Base-by-base conservation (phyloP, 768 basidiomycete genomes). In the Chlorophyllum brunneum region DNA sequence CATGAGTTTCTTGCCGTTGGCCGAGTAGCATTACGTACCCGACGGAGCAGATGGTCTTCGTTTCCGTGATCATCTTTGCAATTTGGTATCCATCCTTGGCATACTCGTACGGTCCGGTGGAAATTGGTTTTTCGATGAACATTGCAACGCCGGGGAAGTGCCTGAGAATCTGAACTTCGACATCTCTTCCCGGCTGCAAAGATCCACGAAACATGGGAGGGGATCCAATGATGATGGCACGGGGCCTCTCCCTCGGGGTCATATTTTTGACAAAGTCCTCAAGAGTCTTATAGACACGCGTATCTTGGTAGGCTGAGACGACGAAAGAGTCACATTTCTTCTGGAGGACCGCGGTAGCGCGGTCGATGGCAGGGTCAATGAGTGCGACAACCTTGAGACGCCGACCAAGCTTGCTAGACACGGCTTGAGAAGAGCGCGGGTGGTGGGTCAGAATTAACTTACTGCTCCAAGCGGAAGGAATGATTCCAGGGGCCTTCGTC, bases 311-410 rank as follows among this genome's bases (percentile, higher is more conserved):
- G 13, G 95, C 94, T 31, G 89, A 90, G 54, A 87, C 81, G 70
- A 97, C 94, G 77, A 95, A 94, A 11, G 90, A 89, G 62, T 87
- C 87, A 64, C 91, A 83, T 77, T 98, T 98, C 73, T 90, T 87
- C 65, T 86, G 78, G 55, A 99, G 83, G 29, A 88, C 86, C 20
- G 83, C 74, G 13, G 77, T 74, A 18, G 93, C 91, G 56, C 92
- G 91, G 37, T 90, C 86, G 52, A 82, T 76, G 22, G 83, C 85
- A 16, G 95, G 95, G 67, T 99, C 95, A 63, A 99, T 86, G 53
- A 99, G 76, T 22, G 92, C 95, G 56, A 95, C 83, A 51, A 99
- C 92, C 67, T 95, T 98, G 69, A 98, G 88, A 58, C 95, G 91
- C 18, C 84, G 86, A 41, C 95, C 95, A 55, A 98, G 87, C 76